Evolutionary conservation across 495 filamentous ascomycete species (phyloP), one percentile per base, ranked within the genome.

Genomic region (Aspergillus diversus): DNA sequence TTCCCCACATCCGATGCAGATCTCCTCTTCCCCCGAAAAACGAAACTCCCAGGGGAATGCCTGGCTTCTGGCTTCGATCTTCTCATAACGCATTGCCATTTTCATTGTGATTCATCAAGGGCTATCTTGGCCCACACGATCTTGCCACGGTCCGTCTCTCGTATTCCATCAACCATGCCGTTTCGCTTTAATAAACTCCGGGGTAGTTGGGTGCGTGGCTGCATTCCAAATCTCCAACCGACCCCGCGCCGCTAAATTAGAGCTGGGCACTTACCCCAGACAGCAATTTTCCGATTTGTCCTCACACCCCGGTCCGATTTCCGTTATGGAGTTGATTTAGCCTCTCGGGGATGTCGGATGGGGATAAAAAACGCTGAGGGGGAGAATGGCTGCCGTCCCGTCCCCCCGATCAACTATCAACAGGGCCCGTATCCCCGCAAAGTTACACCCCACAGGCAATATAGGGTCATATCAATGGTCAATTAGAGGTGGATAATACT

Each of bases 1-100:
- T 27, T 2, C 21, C 21, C 54, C 1, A 57, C 53, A 47, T 57
- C 61, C 63, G 63, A 65, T 53, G 32, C 61, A 11, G 63, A 65
- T 43, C 52, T 65, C 15, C 33, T 65, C 50, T 61, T 60, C 31
- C 63, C 63, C 16, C 58, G 42, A 12, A 57, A 61, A 27, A 27
- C 21, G 21, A 27, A 27, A 27, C 21, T 1, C 21, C 2, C 21
- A 27, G 2, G 21, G 21, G 21, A 27, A 27, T 27, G 21, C 21
- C 21, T 27, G 21, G 21, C 21, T 27, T 27, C 21, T 27, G 21
- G 21, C 21, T 27, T 27, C 21, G 21, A 27, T 27, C 21, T 27
- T 27, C 21, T 27, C 21, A 27, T 27, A 2, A 27, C 21, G 1
- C 2, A 27, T 27, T 27, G 21, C 21, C 21, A 27, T 27, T 27